A percentile compares a stretch with the other conserved stretches of the same genome.
Evolutionary conservation across 1,284 basidiomycete species (phyloP).

Genomic region (Cryptococcus depauperatus): DNA sequence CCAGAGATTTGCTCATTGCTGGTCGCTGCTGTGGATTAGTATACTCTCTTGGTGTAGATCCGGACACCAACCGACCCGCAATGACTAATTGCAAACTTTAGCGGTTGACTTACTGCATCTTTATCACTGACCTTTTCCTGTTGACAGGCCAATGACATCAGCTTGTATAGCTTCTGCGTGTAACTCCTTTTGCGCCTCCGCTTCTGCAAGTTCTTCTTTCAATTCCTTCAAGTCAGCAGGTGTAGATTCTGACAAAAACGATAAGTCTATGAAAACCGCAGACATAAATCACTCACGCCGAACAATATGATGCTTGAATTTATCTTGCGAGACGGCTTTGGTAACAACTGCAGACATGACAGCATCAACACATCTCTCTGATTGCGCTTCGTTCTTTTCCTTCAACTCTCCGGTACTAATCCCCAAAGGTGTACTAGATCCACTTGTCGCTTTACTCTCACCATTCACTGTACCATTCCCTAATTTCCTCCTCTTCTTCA

Average conservation of each 20-base stretch:
- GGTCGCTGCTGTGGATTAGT: neutral
- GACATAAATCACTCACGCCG: neutral
- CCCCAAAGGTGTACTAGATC: no score
- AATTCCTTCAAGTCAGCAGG: conserved; percentile 9
- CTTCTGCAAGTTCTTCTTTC: conserved; percentile 6
- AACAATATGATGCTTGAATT: neutral
- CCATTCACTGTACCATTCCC: conserved; percentile 5
- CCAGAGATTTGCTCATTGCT: neutral
- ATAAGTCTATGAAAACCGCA: neutral
- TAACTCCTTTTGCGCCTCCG: neutral
- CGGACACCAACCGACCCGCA: neutral
- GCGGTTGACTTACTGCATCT: neutral
- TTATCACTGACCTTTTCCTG: neutral
- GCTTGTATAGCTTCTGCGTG: neutral
- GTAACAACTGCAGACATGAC: neutral
- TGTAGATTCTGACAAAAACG: conserved; percentile 1
- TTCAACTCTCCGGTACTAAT: no score
- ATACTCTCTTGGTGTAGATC: neutral
- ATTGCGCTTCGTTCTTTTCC: no score
- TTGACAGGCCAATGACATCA: neutral
- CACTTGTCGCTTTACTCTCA: neutral
- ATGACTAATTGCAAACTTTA: neutral
- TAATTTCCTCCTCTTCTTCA: conserved; percentile 9
- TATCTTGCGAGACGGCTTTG: neutral
- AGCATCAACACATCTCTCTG: neutral